Evolutionary conservation across 1,284 basidiomycete genomes (phyloP).

Genomic region (Ustilago loliicola): DNA sequence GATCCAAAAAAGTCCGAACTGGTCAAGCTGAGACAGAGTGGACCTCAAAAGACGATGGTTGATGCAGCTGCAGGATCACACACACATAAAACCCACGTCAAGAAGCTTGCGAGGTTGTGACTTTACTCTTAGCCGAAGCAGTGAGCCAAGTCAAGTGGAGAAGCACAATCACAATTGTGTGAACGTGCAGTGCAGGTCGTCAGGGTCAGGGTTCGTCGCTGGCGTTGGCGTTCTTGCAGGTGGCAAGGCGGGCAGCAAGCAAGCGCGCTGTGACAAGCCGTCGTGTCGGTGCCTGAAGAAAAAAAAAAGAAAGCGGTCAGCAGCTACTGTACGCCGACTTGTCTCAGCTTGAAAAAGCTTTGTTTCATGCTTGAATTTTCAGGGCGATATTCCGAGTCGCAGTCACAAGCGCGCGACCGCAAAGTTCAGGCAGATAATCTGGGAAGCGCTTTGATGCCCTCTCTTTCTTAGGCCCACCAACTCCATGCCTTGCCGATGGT

Average conservation of each 20-base stretch:
- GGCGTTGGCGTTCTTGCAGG: conserved; percentile 3
- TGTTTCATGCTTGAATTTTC: not conserved
- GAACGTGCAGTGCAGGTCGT: not conserved
- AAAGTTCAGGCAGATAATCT: too few relatives aligned
- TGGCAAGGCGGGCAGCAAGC: not conserved
- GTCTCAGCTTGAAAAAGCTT: not conserved
- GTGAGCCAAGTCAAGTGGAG: conserved; percentile 1
- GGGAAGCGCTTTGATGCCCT: too few relatives aligned
- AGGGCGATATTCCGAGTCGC: too few relatives aligned
- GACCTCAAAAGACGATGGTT: not conserved
- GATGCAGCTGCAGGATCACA: not conserved
- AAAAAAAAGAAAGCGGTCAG: not conserved
- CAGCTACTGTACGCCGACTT: not conserved
- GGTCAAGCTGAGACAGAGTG: conserved; percentile 5
- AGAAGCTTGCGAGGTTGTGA: not conserved
- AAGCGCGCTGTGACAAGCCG: not conserved
- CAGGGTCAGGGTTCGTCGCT: not conserved
- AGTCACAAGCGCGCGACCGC: too few relatives aligned
- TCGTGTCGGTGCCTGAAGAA: not conserved
- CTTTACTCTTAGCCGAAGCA: not conserved
- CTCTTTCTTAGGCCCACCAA: too few relatives aligned
- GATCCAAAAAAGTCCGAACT: conserved; percentile 8
- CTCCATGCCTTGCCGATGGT: too few relatives aligned
- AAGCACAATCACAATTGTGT: not conserved
- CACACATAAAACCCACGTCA: not conserved